Conservation (phyloP, 2,329 filamentous ascomycete species). For the Colletotrichum nymphaeae region DNA sequence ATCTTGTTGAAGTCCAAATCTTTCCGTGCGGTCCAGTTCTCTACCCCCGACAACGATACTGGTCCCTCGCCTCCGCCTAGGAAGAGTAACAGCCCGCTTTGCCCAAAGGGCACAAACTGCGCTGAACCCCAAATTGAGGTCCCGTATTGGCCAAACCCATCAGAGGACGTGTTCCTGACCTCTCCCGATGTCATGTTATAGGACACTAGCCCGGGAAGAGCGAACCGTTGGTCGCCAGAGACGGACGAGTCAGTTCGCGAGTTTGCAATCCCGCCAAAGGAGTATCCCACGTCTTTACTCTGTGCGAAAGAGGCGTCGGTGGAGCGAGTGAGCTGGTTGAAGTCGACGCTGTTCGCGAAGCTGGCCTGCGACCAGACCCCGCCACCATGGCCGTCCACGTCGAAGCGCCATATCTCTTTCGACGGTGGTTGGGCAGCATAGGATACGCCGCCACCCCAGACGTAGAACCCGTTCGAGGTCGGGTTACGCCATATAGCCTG, state of each 20-base stretch:
- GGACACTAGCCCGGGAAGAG: constrained; percentile 44
- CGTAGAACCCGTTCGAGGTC: too few species aligned
- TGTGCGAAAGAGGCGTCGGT: constrained; percentile 43
- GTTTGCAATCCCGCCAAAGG: constrained; percentile 39
- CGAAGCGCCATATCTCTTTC: too few species aligned
- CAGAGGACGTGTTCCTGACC: constrained; percentile 46
- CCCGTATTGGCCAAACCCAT: constrained; percentile 38
- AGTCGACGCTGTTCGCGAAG: constrained; percentile 38
- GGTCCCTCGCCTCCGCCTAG: constrained; percentile 44
- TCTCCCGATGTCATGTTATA: constrained; percentile 45
- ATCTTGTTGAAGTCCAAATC: constrained; percentile 43
- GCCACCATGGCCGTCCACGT: too few species aligned
- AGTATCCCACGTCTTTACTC: constrained; percentile 43
- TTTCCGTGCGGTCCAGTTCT: constrained; percentile 4
- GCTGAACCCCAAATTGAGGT: constrained; percentile 45
- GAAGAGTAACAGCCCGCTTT: constrained; percentile 46
- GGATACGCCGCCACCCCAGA: too few species aligned
- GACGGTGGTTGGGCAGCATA: not conserved
- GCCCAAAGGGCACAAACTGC: constrained; percentile 47
- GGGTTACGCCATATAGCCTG: too few species aligned
- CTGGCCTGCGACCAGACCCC: too few species aligned
- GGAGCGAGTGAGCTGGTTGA: constrained; percentile 49
- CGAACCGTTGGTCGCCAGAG: too few species aligned
- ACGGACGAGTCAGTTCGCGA: too few species aligned
- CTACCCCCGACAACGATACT: constrained; percentile 33